Base-by-base conservation (phyloP, 1,284 basidiomycete genomes). In the Heterobasidion annosum region DNA sequence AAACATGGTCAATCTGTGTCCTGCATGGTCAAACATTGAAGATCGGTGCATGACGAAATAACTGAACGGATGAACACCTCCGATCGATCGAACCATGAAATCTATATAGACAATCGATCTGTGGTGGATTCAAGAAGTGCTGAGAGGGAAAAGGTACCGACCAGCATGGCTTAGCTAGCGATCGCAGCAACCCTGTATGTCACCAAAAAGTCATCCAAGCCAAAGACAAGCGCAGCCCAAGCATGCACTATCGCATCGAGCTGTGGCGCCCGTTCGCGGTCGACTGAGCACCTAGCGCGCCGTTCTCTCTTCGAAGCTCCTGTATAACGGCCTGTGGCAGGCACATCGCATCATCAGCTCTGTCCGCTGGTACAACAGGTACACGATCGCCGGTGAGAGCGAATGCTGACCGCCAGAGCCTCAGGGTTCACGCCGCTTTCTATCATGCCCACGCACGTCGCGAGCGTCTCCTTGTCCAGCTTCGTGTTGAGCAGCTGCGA, bases 381-480 rank as follows among this genome's bases (percentile, higher is more conserved):
- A 47, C 44, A 6, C n/a, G 19, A 1, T 50, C 4, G 52, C 13
- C 51, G 49, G 33, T 9, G 47, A 16, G 12, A 16, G 4, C 12
- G 40, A 13, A 43, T 34, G 78, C 84, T 58, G 64, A 93, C 91
- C 61, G 91, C 91, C 51, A 93, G 74, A 2, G 91, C 91, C 63
- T 92, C 89, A 4, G 91, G 87, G 63, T 91, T 91, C 44, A 88
- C 87, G 6, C 91, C 91, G 59, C 81, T 83, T 66, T 93, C 91
- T 63, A 93, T 88, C 80, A 93, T 82, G 56, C 82, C 78, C 15
- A 92, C 80, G 64, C 90, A 93, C 7, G 84, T 90, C 25, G 84
- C 85, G 13, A 93, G 78, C 1, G 88, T 91, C 62, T 91, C 86
- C 59, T 85, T 85, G 69, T 91, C 88, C 33, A 93, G 77, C 53